Evolutionary conservation across 2,329 filamentous ascomycete genomes (phyloP).

Genomic region (Clonostachys byssicola): DNA sequence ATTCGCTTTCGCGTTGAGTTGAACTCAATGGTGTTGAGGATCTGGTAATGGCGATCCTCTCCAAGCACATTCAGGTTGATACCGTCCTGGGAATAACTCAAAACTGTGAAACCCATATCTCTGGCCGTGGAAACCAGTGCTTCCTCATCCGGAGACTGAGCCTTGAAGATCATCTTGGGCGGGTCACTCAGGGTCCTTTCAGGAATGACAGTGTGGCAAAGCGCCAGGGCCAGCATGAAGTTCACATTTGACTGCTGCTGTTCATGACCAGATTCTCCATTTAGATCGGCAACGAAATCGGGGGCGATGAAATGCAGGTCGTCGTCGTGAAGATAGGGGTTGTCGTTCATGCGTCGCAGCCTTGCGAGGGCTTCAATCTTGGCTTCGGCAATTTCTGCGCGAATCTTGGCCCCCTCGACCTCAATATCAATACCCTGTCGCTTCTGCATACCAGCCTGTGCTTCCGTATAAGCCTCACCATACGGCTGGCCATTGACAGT

Average conservation of each 20-base stretch:
- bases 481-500: conserved; percentile 96
- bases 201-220: conserved; percentile 96
- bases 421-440: conserved; percentile 84
- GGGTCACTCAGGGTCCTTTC: conserved; percentile 87
- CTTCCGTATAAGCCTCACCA: conserved; percentile 96
- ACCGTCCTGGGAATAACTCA: conserved; percentile 72
- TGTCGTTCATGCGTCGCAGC: conserved; percentile 76
- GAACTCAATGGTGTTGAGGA: conserved; percentile 95
- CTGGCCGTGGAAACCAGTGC: conserved; percentile 90
- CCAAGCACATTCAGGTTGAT: conserved; percentile 86
- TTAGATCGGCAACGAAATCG: conserved; percentile 80
- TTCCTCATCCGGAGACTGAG: conserved; percentile 94
- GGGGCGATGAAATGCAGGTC: conserved; percentile 89
- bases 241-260: conserved; percentile 77
- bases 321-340: conserved; percentile 87
- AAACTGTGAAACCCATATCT: conserved; percentile 91
- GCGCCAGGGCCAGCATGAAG: conserved; percentile 90
- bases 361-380: conserved; percentile 68
- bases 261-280: conserved; percentile 69
- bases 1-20: conserved; percentile 96
- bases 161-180: conserved; percentile 90
- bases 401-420: conserved; percentile 68
- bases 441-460: conserved; percentile 93
- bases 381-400: conserved; percentile 73
- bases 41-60: conserved; percentile 76